Percentiles rank a stretch among this genome's conserved stretches.
Evolutionary conservation across 2,329 filamentous ascomycete species (phyloP).

Genomic region (Epicoccum nigrum): DNA sequence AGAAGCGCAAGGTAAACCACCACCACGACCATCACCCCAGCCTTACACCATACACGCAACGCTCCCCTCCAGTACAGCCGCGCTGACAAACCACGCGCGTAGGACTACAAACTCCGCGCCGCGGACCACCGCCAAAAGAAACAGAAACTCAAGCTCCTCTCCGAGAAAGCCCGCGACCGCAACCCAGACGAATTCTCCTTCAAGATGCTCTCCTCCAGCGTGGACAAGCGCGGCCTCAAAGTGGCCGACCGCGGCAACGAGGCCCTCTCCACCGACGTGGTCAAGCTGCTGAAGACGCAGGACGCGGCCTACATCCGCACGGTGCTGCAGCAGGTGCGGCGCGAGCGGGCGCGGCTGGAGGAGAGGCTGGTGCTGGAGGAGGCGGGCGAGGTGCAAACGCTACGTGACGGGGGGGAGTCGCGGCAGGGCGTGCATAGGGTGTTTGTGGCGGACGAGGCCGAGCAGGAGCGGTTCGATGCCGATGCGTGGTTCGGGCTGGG

Average conservation of each 20-base stretch:
- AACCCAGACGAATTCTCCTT: slow-evolving; percentile 73
- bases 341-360: slow-evolving; percentile 59
- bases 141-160: slow-evolving; percentile 63
- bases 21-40: too few species aligned
- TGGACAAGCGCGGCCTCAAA: slow-evolving; percentile 52
- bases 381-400: slow-evolving; percentile 50
- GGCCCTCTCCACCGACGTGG: slow-evolving; percentile 60
- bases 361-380: slow-evolving; percentile 43
- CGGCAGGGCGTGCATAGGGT: slow-evolving; percentile 43
- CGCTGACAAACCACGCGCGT: neutral
- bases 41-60: neutral
- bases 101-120: slow-evolving; percentile 70
- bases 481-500: slow-evolving; percentile 50
- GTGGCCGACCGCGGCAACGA: slow-evolving; percentile 55
- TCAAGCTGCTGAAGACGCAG: slow-evolving; percentile 69
- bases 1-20: slow-evolving; percentile 93
- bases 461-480: slow-evolving; percentile 50
- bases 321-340: slow-evolving; percentile 61
- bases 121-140: slow-evolving; percentile 69
- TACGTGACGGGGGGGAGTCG: slow-evolving; percentile 38
- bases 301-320: slow-evolving; percentile 67
- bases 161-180: slow-evolving; percentile 64
- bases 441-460: slow-evolving; percentile 50
- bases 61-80: neutral
- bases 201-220: slow-evolving; percentile 63